phyloP scores from a whole-genome alignment of 2,329 filamentous ascomycete genomes.

The Fusarium nodosum region DNA sequence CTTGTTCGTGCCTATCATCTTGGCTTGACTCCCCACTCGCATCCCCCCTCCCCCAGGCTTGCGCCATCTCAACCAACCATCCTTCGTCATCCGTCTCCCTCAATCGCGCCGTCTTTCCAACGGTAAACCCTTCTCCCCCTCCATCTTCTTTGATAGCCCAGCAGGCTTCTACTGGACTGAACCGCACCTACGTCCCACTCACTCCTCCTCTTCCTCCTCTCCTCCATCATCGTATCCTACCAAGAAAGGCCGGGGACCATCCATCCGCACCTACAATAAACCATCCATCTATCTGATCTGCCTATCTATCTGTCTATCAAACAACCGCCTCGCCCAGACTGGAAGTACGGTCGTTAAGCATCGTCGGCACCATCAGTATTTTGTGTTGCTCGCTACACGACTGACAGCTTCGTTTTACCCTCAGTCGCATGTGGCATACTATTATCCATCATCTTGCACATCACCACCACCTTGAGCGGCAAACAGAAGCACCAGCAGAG shows the following conservation, averaged over 20 bases:
- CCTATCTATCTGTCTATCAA: conserved; percentile 34
- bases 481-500: conserved; percentile 12
- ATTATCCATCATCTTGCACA: conserved; percentile 13
- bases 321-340: conserved; percentile 32
- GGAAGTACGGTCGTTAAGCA: conserved; percentile 30
- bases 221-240: conserved; percentile 33
- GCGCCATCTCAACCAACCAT: conserved; percentile 55
- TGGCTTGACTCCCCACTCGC: conserved; percentile 38
- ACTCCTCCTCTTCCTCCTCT: conserved; percentile 40
- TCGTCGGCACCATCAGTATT: conserved; percentile 31
- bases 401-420: conserved; percentile 23
- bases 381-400: conserved; percentile 23
- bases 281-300: conserved; percentile 33
- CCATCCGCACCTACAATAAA: conserved; percentile 41
- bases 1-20: conserved; percentile 42
- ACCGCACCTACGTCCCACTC: conserved; percentile 37
- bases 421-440: conserved; percentile 12
- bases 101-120: conserved; percentile 50
- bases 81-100: conserved; percentile 53
- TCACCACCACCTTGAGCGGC: conserved; percentile 25
- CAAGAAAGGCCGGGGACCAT: conserved; percentile 34
- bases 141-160: conserved; percentile 45
- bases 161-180: conserved; percentile 34
- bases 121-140: conserved; percentile 44
- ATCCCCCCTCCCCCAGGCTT: conserved; percentile 39